These are phyloP conservation scores for Primulina tabacum DNA, from an alignment of 257 asterid species.

Conservation along the genomic window DNA sequence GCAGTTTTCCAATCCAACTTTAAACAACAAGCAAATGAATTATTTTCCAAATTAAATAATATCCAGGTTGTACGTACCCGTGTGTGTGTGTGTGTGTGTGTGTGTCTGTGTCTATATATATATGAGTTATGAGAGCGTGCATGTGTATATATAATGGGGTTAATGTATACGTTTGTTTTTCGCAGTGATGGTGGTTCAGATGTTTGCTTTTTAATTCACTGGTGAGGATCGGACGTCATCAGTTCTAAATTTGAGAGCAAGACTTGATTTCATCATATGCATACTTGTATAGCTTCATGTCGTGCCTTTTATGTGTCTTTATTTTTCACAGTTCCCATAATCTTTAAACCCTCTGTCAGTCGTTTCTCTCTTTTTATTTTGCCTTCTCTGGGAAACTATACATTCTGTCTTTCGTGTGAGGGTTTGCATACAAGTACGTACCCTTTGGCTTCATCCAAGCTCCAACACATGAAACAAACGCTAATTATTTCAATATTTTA, in stretches of 20 bases:
- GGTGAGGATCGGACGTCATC: conserved; percentile 26
- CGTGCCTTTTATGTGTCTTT: conserved; percentile 34
- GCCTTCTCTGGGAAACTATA: not conserved
- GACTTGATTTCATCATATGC: conserved; percentile 30
- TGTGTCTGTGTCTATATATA: no score
- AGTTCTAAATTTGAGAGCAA: conserved; percentile 28
- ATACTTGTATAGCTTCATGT: conserved; percentile 34
- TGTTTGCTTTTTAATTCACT: conserved; percentile 29
- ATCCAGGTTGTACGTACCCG: no score
- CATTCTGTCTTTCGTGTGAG: not conserved
- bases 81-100: no score
- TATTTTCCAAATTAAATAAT: no score
- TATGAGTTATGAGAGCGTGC: no score
- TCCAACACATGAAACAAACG: not conserved
- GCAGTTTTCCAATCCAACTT: no score
- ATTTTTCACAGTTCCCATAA: not conserved
- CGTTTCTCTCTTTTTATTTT: not conserved
- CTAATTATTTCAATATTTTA: no score
- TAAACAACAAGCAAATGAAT: no score
- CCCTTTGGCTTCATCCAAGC: not conserved
- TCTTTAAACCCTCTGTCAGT: not conserved
- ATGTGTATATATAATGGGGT: conserved; percentile 25
- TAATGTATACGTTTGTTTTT: not conserved
- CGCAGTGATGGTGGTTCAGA: conserved; percentile 27
- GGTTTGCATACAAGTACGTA: not conserved